phyloP scores from a whole-genome alignment of 1,139 yeast genomes.

The Lipomyces yarrowii region DNA sequence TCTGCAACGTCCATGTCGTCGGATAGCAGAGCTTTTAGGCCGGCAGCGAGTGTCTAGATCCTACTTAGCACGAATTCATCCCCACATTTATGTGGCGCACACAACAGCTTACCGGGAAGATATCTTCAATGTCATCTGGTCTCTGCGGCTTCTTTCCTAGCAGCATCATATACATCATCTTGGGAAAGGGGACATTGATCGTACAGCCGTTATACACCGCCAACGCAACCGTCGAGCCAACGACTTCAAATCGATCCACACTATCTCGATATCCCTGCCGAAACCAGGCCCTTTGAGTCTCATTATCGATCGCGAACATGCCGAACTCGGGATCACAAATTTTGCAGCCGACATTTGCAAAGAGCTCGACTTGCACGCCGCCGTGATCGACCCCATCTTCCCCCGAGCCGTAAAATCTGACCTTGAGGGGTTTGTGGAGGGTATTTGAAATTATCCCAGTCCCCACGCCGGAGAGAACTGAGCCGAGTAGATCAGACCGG shows the following conservation, averaged over 20 bases:
- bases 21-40: constrained; percentile 6
- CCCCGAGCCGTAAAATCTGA: constrained; percentile 19
- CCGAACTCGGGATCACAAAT: constrained; percentile 25
- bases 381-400: constrained; percentile 31
- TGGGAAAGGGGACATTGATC: constrained; percentile 25
- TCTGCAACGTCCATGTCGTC: constrained; percentile 17
- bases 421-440: constrained; percentile 24
- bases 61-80: background rate
- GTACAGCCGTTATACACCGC: constrained; percentile 30
- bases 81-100: background rate
- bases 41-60: constrained; percentile 6
- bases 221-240: constrained; percentile 23
- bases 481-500: constrained; percentile 19
- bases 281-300: constrained; percentile 28
- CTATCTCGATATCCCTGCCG: constrained; percentile 15
- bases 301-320: constrained; percentile 20
- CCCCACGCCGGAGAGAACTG: constrained; percentile 16
- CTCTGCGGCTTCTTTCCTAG: constrained; percentile 9
- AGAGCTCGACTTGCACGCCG: constrained; percentile 28
- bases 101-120: constrained; percentile 21
- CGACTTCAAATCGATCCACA: constrained; percentile 24
- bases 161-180: constrained; percentile 20
- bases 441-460: constrained; percentile 4
- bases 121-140: constrained; percentile 21
- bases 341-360: constrained; percentile 15